Evolutionary conservation across 2,329 filamentous ascomycete genomes (phyloP).

Genomic region (Aspergillus caelatus): DNA sequence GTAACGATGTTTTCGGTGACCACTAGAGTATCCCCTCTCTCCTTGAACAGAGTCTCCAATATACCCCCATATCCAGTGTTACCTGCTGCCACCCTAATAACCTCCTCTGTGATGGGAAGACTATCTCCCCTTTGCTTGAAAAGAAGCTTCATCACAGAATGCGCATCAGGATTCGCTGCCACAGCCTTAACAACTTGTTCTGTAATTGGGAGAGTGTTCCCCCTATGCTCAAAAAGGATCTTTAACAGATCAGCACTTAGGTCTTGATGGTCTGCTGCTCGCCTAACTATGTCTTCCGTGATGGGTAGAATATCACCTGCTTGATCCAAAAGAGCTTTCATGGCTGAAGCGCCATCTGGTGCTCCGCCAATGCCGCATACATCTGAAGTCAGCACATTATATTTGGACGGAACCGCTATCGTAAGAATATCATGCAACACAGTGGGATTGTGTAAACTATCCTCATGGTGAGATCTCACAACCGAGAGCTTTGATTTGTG

Average conservation of each 20-base stretch:
- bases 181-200: background rate
- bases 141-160: background rate
- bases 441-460: background rate
- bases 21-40: background rate
- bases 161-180: rapidly evolving
- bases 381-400: background rate
- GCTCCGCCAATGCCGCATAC: background rate
- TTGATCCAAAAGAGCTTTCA: background rate
- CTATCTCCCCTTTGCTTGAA: background rate
- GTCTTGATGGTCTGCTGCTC: background rate
- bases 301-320: background rate
- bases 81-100: rapidly evolving
- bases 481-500: background rate
- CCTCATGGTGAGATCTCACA: rapidly evolving
- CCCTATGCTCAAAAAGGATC: background rate
- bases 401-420: background rate
- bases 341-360: background rate
- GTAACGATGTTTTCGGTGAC: background rate
- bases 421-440: background rate
- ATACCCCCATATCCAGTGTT: background rate
- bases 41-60: background rate
- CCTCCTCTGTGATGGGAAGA: background rate
- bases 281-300: background rate
- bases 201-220: background rate
- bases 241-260: rapidly evolving